Evolutionary conservation across 768 basidiomycete genomes (phyloP).

Genomic region (Lactarius evosmus): DNA sequence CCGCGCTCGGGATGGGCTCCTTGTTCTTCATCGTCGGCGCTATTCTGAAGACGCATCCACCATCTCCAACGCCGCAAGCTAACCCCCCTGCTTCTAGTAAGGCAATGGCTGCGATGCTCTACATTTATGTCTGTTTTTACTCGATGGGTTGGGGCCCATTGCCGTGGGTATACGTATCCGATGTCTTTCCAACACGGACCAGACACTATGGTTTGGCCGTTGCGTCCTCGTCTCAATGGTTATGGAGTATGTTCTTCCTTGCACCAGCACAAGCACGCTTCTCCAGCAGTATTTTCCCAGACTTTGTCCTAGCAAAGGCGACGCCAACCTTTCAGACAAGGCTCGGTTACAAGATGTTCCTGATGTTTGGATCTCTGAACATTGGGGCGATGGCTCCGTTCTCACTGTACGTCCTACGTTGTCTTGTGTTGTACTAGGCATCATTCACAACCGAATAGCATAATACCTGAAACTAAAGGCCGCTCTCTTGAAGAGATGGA

Average conservation of each 20-base stretch:
- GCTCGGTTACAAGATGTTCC: slow-evolving; percentile 71
- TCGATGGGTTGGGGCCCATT: slow-evolving; percentile 83
- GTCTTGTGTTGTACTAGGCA: neutral
- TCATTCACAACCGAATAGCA: slow-evolving; percentile 27
- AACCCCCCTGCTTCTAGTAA: slow-evolving; percentile 49
- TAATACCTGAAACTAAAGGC: slow-evolving; percentile 44
- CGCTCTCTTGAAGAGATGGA: slow-evolving; percentile 52
- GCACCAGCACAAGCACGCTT: neutral
- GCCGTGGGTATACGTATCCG: slow-evolving; percentile 61
- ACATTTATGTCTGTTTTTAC: slow-evolving; percentile 86
- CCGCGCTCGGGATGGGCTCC: slow-evolving; percentile 73
- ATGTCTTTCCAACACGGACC: slow-evolving; percentile 85
- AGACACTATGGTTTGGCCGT: slow-evolving; percentile 75
- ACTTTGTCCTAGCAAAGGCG: slow-evolving; percentile 69
- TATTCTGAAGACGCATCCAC: slow-evolving; percentile 75
- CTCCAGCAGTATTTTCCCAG: slow-evolving; percentile 34
- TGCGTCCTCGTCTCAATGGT: slow-evolving; percentile 78
- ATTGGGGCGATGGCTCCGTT: slow-evolving; percentile 67
- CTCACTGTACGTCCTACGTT: slow-evolving; percentile 47
- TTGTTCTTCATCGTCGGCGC: slow-evolving; percentile 84
- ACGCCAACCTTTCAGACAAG: slow-evolving; percentile 60
- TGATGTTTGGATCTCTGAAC: slow-evolving; percentile 76
- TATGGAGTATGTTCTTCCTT: slow-evolving; percentile 59
- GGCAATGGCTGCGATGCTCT: slow-evolving; percentile 84
- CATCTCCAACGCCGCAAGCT: slow-evolving; percentile 37